Conservation (phyloP, 2,329 filamentous ascomycete species). For the Truncatella angustata region DNA sequence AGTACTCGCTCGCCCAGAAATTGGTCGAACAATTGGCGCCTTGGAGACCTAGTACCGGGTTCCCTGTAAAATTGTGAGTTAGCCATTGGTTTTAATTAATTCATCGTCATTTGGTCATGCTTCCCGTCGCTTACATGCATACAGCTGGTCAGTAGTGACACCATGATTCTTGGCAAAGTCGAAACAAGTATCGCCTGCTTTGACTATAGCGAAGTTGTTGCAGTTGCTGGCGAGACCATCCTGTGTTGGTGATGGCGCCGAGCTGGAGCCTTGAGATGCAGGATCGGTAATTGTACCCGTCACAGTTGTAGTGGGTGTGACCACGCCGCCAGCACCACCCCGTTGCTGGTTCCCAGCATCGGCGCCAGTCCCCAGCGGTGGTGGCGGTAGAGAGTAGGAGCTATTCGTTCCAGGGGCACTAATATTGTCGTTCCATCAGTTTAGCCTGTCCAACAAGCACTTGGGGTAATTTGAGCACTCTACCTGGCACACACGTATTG, state of each 20-base stretch:
- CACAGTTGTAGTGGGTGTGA: slow-evolving; percentile 3
- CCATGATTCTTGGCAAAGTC: not conserved
- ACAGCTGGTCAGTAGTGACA: not conserved
- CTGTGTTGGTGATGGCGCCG: slow-evolving; percentile 11
- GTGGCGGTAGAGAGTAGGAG: not conserved
- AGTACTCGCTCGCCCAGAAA: slow-evolving; percentile 14
- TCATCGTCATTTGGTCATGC: too few relatives aligned
- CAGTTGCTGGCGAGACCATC: slow-evolving; percentile 9
- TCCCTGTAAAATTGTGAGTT: slow-evolving; percentile 1
- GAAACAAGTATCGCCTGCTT: slow-evolving; percentile 1
- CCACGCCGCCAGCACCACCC: not conserved
- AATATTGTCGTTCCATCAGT: not conserved
- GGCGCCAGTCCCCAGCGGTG: slow-evolving; percentile 3
- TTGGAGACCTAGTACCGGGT: slow-evolving; percentile 9
- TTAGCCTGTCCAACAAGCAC: too few relatives aligned
- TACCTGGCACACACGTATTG: slow-evolving; percentile 9
- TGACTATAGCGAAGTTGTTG: slow-evolving; percentile 3
- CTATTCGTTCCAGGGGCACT: slow-evolving; percentile 4
- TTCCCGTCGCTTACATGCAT: not conserved
- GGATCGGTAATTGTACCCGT: not conserved
- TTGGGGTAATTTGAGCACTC: too few relatives aligned
- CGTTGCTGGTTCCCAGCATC: slow-evolving; percentile 8
- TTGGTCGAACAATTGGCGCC: slow-evolving; percentile 9
- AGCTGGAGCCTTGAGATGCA: slow-evolving; percentile 5
- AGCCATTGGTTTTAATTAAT: not conserved